These are phyloP conservation scores for Tylopilus felleus DNA, from an alignment of 768 basidiomycete genomes.

Conservation along the genomic window DNA sequence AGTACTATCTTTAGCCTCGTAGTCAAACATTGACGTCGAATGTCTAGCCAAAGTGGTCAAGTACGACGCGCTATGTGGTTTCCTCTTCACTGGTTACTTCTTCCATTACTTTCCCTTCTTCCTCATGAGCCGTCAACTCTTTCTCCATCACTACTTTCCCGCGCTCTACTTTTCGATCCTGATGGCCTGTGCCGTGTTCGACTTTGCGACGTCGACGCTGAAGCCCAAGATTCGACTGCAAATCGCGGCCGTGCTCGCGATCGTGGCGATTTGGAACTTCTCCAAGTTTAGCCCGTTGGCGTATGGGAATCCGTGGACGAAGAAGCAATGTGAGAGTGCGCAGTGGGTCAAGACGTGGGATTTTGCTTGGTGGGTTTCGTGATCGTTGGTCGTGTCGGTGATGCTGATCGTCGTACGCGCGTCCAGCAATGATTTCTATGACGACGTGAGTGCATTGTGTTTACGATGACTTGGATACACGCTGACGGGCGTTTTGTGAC, in stretches of 20 bases:
- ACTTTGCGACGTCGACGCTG: slow-evolving; percentile 76
- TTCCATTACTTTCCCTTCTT: slow-evolving; percentile 97
- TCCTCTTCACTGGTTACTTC: slow-evolving; percentile 89
- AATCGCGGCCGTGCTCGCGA: slow-evolving; percentile 68
- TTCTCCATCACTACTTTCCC: slow-evolving; percentile 97
- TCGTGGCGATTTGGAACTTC: slow-evolving; percentile 79
- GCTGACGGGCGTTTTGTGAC: background rate
- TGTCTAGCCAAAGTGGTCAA: slow-evolving; percentile 78
- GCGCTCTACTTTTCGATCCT: slow-evolving; percentile 94
- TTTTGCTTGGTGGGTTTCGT: slow-evolving; percentile 69
- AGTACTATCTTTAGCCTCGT: slow-evolving; percentile 26
- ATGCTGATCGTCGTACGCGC: background rate
- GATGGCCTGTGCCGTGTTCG: slow-evolving; percentile 72
- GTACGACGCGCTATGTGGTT: slow-evolving; percentile 87
- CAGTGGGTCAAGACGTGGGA: slow-evolving; percentile 96
- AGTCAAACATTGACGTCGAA: background rate
- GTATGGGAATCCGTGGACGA: slow-evolving; percentile 90
- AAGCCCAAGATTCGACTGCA: slow-evolving; percentile 76
- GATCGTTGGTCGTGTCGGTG: background rate
- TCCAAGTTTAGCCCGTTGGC: slow-evolving; percentile 73
- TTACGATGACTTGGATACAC: background rate
- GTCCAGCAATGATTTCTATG: slow-evolving; percentile 63
- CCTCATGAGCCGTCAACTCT: slow-evolving; percentile 95
- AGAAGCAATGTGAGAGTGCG: slow-evolving; percentile 64
- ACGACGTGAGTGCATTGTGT: slow-evolving; percentile 47